Evolutionary conservation across 2,329 filamentous ascomycete genomes (phyloP).

Genomic region (Aspergillus sp.): DNA sequence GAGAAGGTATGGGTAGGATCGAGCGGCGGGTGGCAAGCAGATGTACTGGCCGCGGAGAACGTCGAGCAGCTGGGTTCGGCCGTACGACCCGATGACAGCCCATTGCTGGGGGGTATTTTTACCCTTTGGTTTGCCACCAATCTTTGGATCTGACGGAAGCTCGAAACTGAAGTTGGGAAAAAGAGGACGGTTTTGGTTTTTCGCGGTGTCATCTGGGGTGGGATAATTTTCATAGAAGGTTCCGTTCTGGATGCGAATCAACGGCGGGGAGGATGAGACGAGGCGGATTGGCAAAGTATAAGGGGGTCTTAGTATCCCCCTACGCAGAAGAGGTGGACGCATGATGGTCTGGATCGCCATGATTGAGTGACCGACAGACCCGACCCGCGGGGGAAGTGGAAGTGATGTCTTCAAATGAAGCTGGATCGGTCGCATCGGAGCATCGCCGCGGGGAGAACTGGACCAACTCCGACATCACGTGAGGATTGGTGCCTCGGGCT

Average conservation of each 20-base stretch:
- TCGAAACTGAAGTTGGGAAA: conserved; percentile 71
- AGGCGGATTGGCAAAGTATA: conserved; percentile 10
- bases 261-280: conserved; percentile 43
- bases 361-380: too few species aligned
- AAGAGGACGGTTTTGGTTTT: conserved; percentile 65
- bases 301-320: neutral
- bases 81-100: conserved; percentile 78
- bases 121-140: neutral
- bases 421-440: neutral
- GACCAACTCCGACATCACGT: neutral
- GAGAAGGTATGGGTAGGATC: conserved; percentile 76
- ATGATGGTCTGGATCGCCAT: neutral
- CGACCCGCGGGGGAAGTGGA: neutral
- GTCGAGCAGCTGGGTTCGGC: conserved; percentile 80
- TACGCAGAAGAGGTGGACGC: neutral
- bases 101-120: conserved; percentile 60
- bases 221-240: conserved; percentile 82
- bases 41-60: conserved; percentile 74
- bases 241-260: conserved; percentile 72
- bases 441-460: neutral
- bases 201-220: conserved; percentile 42
- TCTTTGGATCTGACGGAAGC: conserved; percentile 54
- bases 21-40: conserved; percentile 70
- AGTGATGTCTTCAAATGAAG: too few species aligned
- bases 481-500: too few species aligned